Evolutionary conservation across 2,329 filamentous ascomycete genomes (phyloP).

Genomic region (Trichoderma atrobrunneum): DNA sequence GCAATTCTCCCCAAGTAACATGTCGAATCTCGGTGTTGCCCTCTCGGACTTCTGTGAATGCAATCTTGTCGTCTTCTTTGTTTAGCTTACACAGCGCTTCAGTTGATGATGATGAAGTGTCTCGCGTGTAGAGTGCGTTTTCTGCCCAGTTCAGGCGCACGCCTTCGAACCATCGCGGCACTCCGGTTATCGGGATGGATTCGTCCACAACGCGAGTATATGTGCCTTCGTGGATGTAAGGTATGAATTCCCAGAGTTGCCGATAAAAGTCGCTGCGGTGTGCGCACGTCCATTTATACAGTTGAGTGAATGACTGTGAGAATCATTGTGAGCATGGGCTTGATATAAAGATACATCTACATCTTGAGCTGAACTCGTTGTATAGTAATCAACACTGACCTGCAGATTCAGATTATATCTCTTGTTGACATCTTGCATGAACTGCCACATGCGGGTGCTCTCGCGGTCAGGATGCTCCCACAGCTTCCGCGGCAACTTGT

Average conservation of each 20-base stretch:
- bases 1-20: slow-evolving; percentile 66
- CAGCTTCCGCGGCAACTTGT: slow-evolving; percentile 55
- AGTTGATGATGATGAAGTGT: slow-evolving; percentile 42
- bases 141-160: slow-evolving; percentile 74
- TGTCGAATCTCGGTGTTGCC: slow-evolving; percentile 55
- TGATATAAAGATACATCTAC: not conserved
- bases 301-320: slow-evolving; percentile 52
- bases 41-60: slow-evolving; percentile 70
- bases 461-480: slow-evolving; percentile 65
- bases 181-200: slow-evolving; percentile 62
- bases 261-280: slow-evolving; percentile 64
- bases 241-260: slow-evolving; percentile 58
- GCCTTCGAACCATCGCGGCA: slow-evolving; percentile 77
- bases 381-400: slow-evolving; percentile 38
- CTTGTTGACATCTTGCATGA: slow-evolving; percentile 64
- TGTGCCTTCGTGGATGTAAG: slow-evolving; percentile 61
- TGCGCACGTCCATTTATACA: slow-evolving; percentile 67
- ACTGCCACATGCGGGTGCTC: slow-evolving; percentile 62
- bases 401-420: slow-evolving; percentile 55
- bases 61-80: slow-evolving; percentile 71
- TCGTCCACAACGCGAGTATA: slow-evolving; percentile 66
- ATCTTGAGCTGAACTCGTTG: not conserved
- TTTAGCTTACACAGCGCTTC: slow-evolving; percentile 49
- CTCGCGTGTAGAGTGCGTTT: slow-evolving; percentile 63
- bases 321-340: not conserved